Evolutionary conservation across 2,329 filamentous ascomycete genomes (phyloP), one percentile per base, ranked within the genome.

Genomic region (Pseudogymnoascus destructans): DNA sequence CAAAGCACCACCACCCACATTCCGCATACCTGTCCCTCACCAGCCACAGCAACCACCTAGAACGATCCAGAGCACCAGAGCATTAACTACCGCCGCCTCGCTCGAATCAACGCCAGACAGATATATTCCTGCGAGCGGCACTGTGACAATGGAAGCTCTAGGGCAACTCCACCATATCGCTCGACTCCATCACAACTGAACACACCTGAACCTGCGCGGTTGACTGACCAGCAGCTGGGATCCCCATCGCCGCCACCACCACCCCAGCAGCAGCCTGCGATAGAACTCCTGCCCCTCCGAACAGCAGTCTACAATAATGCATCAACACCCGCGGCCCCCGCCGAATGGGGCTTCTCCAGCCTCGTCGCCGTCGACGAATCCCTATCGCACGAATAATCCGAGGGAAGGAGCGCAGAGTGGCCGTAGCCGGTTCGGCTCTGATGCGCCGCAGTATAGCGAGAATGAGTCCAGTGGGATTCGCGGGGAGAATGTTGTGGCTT

Each of bases 321-420:
- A 96, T 80, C 91, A 95, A 74, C 88, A 91, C 73, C 85, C 87
- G 66, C 84, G 91, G 66, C 80, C 84, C 62, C 80, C 86, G 64
- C 85, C 87, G 64, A 79, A 84, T 70, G 79, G 82, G 67, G 79
- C 85, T 61, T 89, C 88, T 62, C 84, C 89, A 62, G 84, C 85
- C 66, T 82, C 80, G 66, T 85, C 85, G 55, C 80, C 85, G 57
- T 81, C 85, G 69, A 84, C 86, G 61, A 89, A 87, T 67, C 81
- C 86, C 66, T 76, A 81, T 62, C 80, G 87, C 71, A 80, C 81
- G 30, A 89, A 89, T 72, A 90, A 86, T 70, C 78, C 80, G 59
- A 84, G 87, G 80, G 87, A 95, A 74, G 77, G 72, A 64, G 74
- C 74, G 66, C 66, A 73, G 73, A 59, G 70, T 73, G 71, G 30